Conservation (phyloP, 148 eudicot species). For the Diospyros lotus region DNA sequence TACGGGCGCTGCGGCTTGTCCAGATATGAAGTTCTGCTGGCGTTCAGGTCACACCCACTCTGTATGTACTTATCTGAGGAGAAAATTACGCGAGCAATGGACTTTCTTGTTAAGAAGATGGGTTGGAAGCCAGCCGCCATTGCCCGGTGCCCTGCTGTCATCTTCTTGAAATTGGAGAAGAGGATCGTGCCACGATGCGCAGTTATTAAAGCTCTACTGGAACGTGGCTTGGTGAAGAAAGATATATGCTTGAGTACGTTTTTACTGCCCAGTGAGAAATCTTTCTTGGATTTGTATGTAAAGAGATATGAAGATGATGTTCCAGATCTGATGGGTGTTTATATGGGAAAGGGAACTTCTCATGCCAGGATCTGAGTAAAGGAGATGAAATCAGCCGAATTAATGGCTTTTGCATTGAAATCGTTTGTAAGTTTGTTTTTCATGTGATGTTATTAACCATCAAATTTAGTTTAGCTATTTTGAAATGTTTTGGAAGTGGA, state of each 20-base stretch:
- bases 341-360: not conserved
- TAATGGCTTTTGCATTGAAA: no score
- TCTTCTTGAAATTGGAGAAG: not conserved
- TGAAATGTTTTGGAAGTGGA: no score
- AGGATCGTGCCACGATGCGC: not conserved
- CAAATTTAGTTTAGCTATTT: no score
- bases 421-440: no score
- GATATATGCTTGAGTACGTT: not conserved
- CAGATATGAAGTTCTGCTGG: not conserved
- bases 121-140: not conserved
- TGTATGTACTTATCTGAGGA: not conserved
- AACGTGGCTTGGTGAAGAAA: not conserved
- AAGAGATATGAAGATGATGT: not conserved
- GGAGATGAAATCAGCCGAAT: no score
- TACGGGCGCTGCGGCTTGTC: constrained; percentile 3
- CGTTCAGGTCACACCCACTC: not conserved
- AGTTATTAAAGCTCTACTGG: not conserved
- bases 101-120: not conserved
- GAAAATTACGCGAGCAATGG: not conserved
- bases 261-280: not conserved
- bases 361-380: no score
- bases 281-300: not conserved
- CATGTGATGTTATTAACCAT: no score
- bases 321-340: not conserved
- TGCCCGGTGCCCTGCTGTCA: not conserved